Percentiles rank a stretch among this genome's conserved stretches.
Conservation (phyloP, 75 land plant species). For the Ceratopteris richardii region DNA sequence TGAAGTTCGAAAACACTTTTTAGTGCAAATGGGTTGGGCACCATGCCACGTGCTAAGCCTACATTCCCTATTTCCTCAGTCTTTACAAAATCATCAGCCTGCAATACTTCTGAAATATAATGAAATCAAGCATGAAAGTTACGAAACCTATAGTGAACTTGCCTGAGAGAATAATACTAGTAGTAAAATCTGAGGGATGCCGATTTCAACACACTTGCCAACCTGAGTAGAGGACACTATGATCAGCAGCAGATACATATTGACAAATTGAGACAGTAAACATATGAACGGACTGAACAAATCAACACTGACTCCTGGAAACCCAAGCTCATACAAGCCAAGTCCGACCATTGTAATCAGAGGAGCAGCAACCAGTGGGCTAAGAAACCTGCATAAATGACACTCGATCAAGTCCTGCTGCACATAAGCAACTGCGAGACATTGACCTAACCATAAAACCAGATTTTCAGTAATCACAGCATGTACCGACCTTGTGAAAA, state of each 20-base stretch:
- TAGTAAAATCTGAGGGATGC: slow-evolving; percentile 61
- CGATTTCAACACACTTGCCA: slow-evolving; percentile 70
- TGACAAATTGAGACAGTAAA: too few relatives aligned
- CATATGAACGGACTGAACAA: too few relatives aligned
- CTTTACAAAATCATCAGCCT: too few relatives aligned
- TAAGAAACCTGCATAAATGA: slow-evolving; percentile 58
- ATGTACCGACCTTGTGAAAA: slow-evolving; percentile 52
- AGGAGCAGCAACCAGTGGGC: slow-evolving; percentile 77
- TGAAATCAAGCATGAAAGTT: too few relatives aligned
- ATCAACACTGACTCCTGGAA: slow-evolving; percentile 50
- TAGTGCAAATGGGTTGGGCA: too few relatives aligned
- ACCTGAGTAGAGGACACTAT: slow-evolving; percentile 27
- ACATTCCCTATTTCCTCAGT: too few relatives aligned
- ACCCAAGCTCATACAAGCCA: slow-evolving; percentile 77
- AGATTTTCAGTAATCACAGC: not conserved
- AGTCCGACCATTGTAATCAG: slow-evolving; percentile 63
- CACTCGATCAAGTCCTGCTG: not conserved
- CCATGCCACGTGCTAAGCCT: too few relatives aligned
- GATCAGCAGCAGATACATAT: not conserved
- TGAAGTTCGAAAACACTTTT: too few relatives aligned
- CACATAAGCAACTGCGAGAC: not conserved
- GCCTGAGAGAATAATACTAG: slow-evolving; percentile 68
- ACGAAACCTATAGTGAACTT: too few relatives aligned
- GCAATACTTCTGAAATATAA: too few relatives aligned
- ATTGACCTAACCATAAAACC: not conserved